Percentiles rank a stretch among this genome's conserved stretches.
Conservation (phyloP, 1,139 yeast species). For the Eremothecium sinecaudum region DNA sequence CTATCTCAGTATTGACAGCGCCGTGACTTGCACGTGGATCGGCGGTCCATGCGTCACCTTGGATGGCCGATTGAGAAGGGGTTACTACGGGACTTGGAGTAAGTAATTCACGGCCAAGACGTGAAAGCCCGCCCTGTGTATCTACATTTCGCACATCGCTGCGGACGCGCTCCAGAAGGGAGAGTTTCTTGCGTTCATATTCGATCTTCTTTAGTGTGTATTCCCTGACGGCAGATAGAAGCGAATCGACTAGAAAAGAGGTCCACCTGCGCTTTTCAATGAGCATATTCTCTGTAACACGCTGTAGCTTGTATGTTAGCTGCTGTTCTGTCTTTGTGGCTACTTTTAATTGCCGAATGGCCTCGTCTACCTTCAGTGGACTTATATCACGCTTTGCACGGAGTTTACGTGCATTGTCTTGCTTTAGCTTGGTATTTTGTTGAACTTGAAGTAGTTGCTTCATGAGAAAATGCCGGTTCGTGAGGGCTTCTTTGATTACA, state of each 20-base stretch:
- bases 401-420: slow-evolving; percentile 63
- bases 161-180: slow-evolving; percentile 65
- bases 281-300: slow-evolving; percentile 81
- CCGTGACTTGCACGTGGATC: slow-evolving; percentile 35
- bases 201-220: slow-evolving; percentile 69
- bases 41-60: slow-evolving; percentile 56
- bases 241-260: slow-evolving; percentile 45
- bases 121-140: slow-evolving; percentile 68
- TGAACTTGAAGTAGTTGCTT: slow-evolving; percentile 79
- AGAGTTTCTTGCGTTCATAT: slow-evolving; percentile 72
- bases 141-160: slow-evolving; percentile 70
- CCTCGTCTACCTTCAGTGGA: slow-evolving; percentile 86
- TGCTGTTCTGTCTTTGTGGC: slow-evolving; percentile 75
- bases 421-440: slow-evolving; percentile 58
- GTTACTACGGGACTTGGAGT: slow-evolving; percentile 31
- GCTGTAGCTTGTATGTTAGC: slow-evolving; percentile 60
- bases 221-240: slow-evolving; percentile 47
- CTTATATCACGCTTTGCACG: slow-evolving; percentile 69
- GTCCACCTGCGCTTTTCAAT: slow-evolving; percentile 51
- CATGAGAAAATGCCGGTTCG: slow-evolving; percentile 87
- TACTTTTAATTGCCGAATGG: slow-evolving; percentile 65
- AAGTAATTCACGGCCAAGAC: slow-evolving; percentile 68
- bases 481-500: slow-evolving; percentile 82
- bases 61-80: slow-evolving; percentile 40
- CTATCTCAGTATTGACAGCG: slow-evolving; percentile 9